These are phyloP conservation scores for Scedosporium dehoogii DNA, from an alignment of 2,329 filamentous ascomycete genomes.

Conservation along the genomic window DNA sequence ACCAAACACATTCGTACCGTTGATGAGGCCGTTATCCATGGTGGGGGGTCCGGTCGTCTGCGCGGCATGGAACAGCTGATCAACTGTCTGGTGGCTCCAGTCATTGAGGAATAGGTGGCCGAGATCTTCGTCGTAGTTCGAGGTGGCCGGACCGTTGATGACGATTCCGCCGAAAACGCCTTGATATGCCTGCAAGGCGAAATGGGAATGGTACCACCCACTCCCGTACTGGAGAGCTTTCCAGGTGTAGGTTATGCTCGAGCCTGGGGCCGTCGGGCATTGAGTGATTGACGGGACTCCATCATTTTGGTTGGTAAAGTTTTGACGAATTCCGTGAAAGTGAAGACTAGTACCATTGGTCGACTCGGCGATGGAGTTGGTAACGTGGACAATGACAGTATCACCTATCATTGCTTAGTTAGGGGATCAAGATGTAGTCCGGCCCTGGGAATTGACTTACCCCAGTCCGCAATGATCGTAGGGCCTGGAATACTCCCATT, in stretches of 20 bases:
- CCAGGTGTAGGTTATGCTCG: conserved; percentile 47
- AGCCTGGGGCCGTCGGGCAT: conserved; percentile 40
- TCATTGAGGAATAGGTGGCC: conserved; percentile 49
- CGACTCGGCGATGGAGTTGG: conserved; percentile 33
- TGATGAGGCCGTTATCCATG: conserved; percentile 35
- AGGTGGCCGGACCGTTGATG: conserved; percentile 48
- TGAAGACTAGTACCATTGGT: conserved; percentile 52
- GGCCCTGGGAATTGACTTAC: conserved; percentile 13
- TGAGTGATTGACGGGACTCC: conserved; percentile 42
- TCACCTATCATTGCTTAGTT: conserved; percentile 18
- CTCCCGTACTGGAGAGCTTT: conserved; percentile 44
- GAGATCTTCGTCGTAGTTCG: conserved; percentile 53
- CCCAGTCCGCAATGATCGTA: conserved; percentile 43
- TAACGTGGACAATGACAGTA: conserved; percentile 40
- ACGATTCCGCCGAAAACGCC: conserved; percentile 52
- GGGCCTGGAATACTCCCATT: conserved; percentile 53
- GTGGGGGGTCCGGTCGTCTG: conserved; percentile 21
- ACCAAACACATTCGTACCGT: conserved; percentile 29
- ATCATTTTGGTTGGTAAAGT: conserved; percentile 42
- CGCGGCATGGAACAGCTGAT: conserved; percentile 22
- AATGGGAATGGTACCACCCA: conserved; percentile 54
- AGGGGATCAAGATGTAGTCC: conserved; percentile 6
- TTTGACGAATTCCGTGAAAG: conserved; percentile 53
- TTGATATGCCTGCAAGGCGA: conserved; percentile 35
- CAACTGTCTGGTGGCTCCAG: conserved; percentile 40